Evolutionary conservation across 169 alveolate genomes (phyloP).

Genomic region (Plasmodium reichenowi): DNA sequence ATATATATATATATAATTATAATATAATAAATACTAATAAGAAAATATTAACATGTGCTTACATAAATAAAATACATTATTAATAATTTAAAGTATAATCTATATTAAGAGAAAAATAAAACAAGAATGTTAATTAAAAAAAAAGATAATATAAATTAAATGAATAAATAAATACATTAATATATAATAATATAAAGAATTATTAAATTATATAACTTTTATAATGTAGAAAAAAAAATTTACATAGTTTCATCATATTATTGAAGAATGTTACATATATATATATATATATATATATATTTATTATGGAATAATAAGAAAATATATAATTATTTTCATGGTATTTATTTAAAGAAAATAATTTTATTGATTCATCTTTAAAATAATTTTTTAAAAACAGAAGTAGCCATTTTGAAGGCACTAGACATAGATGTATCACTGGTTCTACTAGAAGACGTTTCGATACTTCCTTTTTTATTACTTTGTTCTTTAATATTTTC

Average conservation of each 20-base stretch:
- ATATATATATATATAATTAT: neutral
- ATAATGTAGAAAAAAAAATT: no score
- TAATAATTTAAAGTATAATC: constrained; percentile 34
- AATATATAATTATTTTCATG: no score
- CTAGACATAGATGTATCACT: constrained; percentile 74
- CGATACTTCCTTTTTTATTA: constrained; percentile 38
- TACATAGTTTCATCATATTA: no score
- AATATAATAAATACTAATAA: constrained; percentile 32
- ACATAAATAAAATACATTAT: constrained; percentile 36
- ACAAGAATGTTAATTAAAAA: constrained; percentile 27
- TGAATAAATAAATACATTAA: neutral
- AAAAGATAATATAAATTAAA: neutral
- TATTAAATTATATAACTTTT: no score
- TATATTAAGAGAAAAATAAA: constrained; percentile 24
- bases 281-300: no score
- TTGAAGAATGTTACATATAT: no score
- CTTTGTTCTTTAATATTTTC: constrained; percentile 40
- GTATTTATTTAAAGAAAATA: no score
- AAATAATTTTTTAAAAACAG: constrained; percentile 75
- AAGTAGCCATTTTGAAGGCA: constrained; percentile 76
- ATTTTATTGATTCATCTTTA: neutral
- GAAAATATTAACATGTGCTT: constrained; percentile 20
- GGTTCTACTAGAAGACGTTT: constrained; percentile 67
- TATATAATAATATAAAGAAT: constrained; percentile 8
- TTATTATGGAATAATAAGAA: no score